Conservation (phyloP, 805 yeast species). For the Clavispora vitiphila region DNA sequence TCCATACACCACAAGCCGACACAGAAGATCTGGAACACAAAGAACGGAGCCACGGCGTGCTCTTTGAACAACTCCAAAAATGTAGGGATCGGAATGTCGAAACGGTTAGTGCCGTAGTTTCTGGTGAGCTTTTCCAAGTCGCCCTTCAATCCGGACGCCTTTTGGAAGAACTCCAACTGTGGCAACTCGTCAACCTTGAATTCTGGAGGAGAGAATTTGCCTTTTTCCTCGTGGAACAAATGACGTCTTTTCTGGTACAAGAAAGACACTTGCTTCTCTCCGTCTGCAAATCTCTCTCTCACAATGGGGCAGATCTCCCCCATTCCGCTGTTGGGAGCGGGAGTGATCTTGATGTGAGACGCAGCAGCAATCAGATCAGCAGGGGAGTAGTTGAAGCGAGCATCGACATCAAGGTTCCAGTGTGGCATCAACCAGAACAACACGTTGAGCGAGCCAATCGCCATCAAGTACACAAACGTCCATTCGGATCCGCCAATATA, state of each 20-base stretch:
- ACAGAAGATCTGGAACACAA: constrained; percentile 93
- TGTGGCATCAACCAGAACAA: constrained; percentile 86
- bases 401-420: constrained; percentile 76
- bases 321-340: constrained; percentile 81
- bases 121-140: constrained; percentile 46
- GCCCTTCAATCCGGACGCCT: constrained; percentile 50
- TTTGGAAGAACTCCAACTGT: constrained; percentile 51
- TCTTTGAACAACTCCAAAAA: constrained; percentile 88
- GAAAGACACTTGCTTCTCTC: constrained; percentile 63
- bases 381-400: constrained; percentile 60
- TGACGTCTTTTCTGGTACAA: constrained; percentile 90
- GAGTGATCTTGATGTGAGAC: constrained; percentile 65
- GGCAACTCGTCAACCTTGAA: constrained; percentile 65
- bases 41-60: constrained; percentile 97
- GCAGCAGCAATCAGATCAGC: constrained; percentile 59
- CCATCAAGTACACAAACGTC: constrained; percentile 85
- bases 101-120: constrained; percentile 76
- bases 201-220: constrained; percentile 73
- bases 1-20: constrained; percentile 95
- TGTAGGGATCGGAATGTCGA: constrained; percentile 94
- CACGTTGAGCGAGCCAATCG: constrained; percentile 67
- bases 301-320: constrained; percentile 70
- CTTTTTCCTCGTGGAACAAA: constrained; percentile 51
- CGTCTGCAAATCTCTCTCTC: constrained; percentile 50
- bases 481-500: constrained; percentile 89